Percentiles rank a stretch among this genome's conserved stretches.
phyloP scores from a whole-genome alignment of 345 rosid genomes.

The Trapa incisa region DNA sequence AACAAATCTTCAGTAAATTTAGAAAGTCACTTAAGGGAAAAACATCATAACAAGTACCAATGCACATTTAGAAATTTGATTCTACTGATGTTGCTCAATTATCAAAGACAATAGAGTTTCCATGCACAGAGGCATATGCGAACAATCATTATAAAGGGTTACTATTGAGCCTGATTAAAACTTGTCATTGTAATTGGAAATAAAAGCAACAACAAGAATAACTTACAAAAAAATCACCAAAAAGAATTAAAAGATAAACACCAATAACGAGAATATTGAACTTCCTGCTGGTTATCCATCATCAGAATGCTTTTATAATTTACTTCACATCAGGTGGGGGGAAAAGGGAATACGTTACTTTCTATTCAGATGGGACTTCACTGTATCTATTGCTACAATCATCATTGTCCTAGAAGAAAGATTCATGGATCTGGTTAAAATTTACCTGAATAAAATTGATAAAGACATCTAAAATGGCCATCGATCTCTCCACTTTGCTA shows the following conservation, averaged over 20 bases:
- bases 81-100: neutral
- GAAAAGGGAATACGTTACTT: neutral
- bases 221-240: neutral
- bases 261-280: neutral
- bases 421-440: neutral
- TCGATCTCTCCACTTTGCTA: constrained; percentile 53
- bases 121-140: neutral
- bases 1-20: neutral
- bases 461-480: constrained; percentile 59
- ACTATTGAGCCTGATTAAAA: neutral
- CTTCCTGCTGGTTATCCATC: neutral
- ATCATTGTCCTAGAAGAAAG: neutral
- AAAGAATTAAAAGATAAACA: neutral
- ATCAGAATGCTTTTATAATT: neutral
- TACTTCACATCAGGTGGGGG: neutral
- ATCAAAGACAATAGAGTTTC: neutral
- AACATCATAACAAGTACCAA: neutral
- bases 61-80: neutral
- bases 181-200: neutral
- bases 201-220: neutral
- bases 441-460: constrained; percentile 63
- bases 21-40: neutral
- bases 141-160: neutral
- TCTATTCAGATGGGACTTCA: neutral
- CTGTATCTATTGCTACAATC: neutral